These are phyloP conservation scores for Aspergillus sergii DNA, from an alignment of 2,329 filamentous ascomycete genomes.

Conservation along the genomic window DNA sequence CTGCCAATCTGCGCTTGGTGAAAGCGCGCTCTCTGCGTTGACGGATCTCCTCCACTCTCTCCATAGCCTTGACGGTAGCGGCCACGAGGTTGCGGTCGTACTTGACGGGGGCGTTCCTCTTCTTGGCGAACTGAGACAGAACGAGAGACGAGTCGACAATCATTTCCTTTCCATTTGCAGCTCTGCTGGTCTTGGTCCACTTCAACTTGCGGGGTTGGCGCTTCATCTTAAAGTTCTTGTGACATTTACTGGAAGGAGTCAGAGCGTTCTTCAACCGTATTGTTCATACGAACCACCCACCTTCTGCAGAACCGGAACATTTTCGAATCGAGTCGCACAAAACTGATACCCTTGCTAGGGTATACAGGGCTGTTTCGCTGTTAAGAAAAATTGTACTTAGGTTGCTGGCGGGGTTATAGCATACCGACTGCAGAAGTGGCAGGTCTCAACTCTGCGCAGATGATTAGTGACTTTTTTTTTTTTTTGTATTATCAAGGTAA, in stretches of 20 bases:
- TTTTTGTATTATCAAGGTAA: neutral
- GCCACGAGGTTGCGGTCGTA: constrained; percentile 92
- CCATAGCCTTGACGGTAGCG: constrained; percentile 90
- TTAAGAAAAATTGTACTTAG: constrained; percentile 23
- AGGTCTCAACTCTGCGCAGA: constrained; percentile 56
- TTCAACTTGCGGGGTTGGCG: constrained; percentile 94
- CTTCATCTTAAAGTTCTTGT: constrained; percentile 94
- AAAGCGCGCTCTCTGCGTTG: constrained; percentile 82
- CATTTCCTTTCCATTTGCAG: constrained; percentile 82
- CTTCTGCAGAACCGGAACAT: neutral
- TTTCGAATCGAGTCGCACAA: constrained; percentile 50
- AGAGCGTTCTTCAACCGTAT: neutral
- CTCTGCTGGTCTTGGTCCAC: constrained; percentile 94
- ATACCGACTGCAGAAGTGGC: constrained; percentile 66
- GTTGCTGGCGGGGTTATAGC: constrained; percentile 1
- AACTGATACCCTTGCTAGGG: constrained; percentile 67
- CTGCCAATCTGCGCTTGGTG: constrained; percentile 91
- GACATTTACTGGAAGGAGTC: constrained; percentile 63
- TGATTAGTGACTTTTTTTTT: neutral
- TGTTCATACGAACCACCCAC: neutral
- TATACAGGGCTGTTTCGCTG: constrained; percentile 56
- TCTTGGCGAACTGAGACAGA: constrained; percentile 74
- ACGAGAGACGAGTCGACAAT: constrained; percentile 87
- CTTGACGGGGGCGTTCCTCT: constrained; percentile 90
- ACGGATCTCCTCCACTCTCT: constrained; percentile 83